phyloP scores from a whole-genome alignment of 805 yeast species.

The Cyberlindnera maritima region DNA sequence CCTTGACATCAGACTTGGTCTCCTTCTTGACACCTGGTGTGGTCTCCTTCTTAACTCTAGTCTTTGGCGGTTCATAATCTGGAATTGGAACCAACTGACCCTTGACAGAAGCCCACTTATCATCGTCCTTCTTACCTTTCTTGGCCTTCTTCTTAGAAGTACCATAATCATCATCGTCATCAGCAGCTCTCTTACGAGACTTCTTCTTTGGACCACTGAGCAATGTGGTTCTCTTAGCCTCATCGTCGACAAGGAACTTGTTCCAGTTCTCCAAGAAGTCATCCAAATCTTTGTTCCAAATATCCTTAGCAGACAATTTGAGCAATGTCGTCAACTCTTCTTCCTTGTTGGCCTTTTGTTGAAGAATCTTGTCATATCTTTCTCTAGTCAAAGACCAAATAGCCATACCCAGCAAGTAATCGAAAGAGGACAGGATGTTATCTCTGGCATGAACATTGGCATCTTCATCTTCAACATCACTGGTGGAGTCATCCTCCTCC shows the following conservation, averaged over 20 bases:
- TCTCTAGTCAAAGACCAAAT: slow-evolving; percentile 92
- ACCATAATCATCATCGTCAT: slow-evolving; percentile 23
- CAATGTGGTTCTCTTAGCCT: slow-evolving; percentile 50
- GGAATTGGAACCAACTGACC: slow-evolving; percentile 28
- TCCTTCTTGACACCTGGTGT: slow-evolving; percentile 9
- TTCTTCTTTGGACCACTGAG: slow-evolving; percentile 44
- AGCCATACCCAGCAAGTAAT: slow-evolving; percentile 87
- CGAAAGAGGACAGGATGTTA: slow-evolving; percentile 65
- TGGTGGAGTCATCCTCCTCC: slow-evolving; percentile 36
- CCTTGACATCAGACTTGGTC: slow-evolving; percentile 4
- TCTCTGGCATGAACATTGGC: slow-evolving; percentile 40
- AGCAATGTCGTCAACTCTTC: slow-evolving; percentile 64
- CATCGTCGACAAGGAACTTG: slow-evolving; percentile 63
- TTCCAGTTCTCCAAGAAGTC: slow-evolving; percentile 66
- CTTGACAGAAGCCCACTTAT: slow-evolving; percentile 14
- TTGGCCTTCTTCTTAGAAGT: slow-evolving; percentile 18
- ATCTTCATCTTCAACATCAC: slow-evolving; percentile 39
- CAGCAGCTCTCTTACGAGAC: slow-evolving; percentile 35
- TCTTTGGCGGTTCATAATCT: slow-evolving; percentile 24
- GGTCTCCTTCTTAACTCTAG: slow-evolving; percentile 22
- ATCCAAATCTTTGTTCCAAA: slow-evolving; percentile 85
- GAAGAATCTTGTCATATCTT: slow-evolving; percentile 75
- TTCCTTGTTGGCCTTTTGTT: slow-evolving; percentile 71
- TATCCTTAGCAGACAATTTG: slow-evolving; percentile 72
- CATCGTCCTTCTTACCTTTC: slow-evolving; percentile 15